phyloP scores from a whole-genome alignment of 1,284 basidiomycete species.

The Grifola frondosa region DNA sequence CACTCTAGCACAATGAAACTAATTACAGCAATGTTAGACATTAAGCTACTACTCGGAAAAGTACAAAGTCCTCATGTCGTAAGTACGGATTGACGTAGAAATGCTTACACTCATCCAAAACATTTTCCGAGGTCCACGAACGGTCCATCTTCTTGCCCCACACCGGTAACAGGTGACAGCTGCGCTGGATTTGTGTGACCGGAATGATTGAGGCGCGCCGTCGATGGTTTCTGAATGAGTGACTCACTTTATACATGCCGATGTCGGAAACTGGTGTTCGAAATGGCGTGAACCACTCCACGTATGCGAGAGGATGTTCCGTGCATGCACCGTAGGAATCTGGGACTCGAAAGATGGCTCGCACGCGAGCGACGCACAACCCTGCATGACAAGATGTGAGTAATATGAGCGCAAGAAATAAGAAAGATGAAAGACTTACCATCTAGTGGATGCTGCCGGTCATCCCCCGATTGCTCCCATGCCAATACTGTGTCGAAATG shows the following conservation, averaged over 20 bases:
- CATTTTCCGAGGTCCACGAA: slow-evolving; percentile 12
- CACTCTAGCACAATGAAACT: too few species aligned
- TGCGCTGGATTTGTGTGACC: slow-evolving; percentile 15
- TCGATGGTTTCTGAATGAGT: slow-evolving; percentile 11
- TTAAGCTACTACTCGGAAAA: too few species aligned
- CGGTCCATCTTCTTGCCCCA: slow-evolving; percentile 12
- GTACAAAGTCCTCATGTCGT: slow-evolving; percentile 17
- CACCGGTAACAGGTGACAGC: slow-evolving; percentile 17
- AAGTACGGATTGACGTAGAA: slow-evolving; percentile 24
- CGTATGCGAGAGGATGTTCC: slow-evolving; percentile 18
- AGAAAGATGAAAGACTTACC: too few species aligned
- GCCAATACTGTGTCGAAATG: slow-evolving; percentile 9
- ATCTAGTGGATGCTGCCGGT: not conserved
- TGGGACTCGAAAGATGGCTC: slow-evolving; percentile 12
- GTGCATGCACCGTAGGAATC: not conserved
- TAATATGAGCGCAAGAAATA: too few species aligned
- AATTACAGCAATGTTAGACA: too few species aligned
- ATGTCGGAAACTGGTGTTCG: slow-evolving; percentile 1
- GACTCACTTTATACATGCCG: slow-evolving; percentile 16
- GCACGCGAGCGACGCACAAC: slow-evolving; percentile 18
- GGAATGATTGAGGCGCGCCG: slow-evolving; percentile 19
- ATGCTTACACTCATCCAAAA: slow-evolving; percentile 9
- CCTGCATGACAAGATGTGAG: too few species aligned
- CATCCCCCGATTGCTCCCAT: not conserved
- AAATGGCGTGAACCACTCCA: slow-evolving; percentile 28